These are phyloP conservation scores for Eutrema japonicum DNA, from an alignment of 345 rosid species.

Conservation along the genomic window DNA sequence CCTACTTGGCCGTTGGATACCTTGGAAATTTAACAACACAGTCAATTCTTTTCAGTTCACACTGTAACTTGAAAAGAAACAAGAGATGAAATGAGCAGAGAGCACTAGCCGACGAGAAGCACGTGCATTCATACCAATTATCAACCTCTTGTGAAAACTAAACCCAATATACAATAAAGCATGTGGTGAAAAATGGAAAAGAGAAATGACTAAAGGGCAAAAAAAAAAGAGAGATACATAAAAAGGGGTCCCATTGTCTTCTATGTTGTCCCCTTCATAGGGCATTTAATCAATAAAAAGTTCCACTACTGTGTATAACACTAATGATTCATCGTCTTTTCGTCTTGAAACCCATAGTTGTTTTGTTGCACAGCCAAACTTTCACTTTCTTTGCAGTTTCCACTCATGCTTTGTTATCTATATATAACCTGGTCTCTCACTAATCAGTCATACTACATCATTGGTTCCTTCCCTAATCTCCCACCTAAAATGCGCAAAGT, in stretches of 20 bases:
- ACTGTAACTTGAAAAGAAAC: constrained; percentile 32
- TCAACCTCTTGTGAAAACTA: constrained; percentile 36
- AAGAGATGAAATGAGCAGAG: constrained; percentile 32
- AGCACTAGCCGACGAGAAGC: constrained; percentile 44
- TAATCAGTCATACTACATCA: constrained; percentile 23
- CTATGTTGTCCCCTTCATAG: constrained; percentile 41
- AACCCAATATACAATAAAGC: background rate
- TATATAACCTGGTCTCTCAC: constrained; percentile 19
- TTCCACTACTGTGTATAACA: constrained; percentile 36
- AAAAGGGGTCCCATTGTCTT: constrained; percentile 35
- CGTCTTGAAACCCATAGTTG: constrained; percentile 39
- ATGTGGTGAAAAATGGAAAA: constrained; percentile 36
- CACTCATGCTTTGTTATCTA: constrained; percentile 26
- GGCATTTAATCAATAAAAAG: constrained; percentile 45
- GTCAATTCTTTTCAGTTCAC: constrained; percentile 28
- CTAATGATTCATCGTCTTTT: constrained; percentile 41
- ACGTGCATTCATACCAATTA: constrained; percentile 41
- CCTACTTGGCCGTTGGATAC: constrained; percentile 36
- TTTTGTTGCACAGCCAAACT: constrained; percentile 40
- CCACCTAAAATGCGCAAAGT: background rate
- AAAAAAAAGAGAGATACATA: constrained; percentile 13
- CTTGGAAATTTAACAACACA: constrained; percentile 11
- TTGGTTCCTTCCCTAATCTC: constrained; percentile 11
- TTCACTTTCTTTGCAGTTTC: constrained; percentile 44
- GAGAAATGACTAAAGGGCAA: constrained; percentile 38